Evolutionary conservation across 1,284 basidiomycete species (phyloP), one percentile per base, ranked within the genome.

Genomic region (Inonotus obliquus): DNA sequence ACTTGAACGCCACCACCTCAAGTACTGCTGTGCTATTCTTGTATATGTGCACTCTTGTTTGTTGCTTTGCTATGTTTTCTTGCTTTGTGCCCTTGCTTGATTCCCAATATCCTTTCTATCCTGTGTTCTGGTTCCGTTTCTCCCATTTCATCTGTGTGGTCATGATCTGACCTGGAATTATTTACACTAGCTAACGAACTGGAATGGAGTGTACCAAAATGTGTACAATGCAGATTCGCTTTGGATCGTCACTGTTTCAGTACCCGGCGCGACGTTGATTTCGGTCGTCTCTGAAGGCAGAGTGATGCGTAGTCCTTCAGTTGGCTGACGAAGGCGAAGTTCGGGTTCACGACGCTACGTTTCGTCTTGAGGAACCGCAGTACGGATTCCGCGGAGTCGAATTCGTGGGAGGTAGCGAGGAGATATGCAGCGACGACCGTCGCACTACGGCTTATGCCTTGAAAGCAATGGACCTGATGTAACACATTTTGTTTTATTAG

Each of bases 351-450:
- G 27, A 76, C 68, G 17, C 64, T 52, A n/a, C 77, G 74, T 51
- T 67, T 68, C 19, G 63, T 63, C 48, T 59, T 65, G 19, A 76
- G 70, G 56, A 71, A 73, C 11, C 65, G 67, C 53, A 77, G 63
- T 13, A 76, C 73, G 19, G 75, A 71, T 21, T 64, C 32, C 7
- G 73, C 67, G 9, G 66, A 65, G 71, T 76, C 73, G 41, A 45
- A 56, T 13, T 54, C 55, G n/a, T 64, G 49, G 21, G 52, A 66
- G 7, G 71, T 69, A 13, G 76, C 75, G 72, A 84, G 75, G 53
- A 83, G 74, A 67, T 94, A 94, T 29, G 91, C 93, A 56, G 91
- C 87, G 62, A 94, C 85, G 41, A 94, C 85, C 2, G 91, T 83
- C 2, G 93, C 89, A 67, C 88, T 89, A 64, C 93, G 82, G 62